A percentile compares a stretch with the other conserved stretches of the same genome.
Evolutionary conservation across 2,329 filamentous ascomycete genomes (phyloP).

Genomic region (Cercospora sp.): DNA sequence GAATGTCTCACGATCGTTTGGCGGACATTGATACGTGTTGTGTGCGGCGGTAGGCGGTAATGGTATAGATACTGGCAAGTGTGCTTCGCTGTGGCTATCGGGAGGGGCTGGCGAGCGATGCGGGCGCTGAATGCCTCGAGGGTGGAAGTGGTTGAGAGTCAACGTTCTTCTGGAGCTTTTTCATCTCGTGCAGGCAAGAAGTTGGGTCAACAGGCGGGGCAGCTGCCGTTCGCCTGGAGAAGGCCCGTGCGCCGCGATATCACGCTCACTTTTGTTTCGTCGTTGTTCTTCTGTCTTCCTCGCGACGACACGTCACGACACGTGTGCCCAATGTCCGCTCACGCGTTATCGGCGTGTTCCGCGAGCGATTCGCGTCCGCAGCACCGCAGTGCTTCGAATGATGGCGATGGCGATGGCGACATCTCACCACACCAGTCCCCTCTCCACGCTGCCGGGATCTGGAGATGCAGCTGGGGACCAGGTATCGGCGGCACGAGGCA

Average conservation of each 20-base stretch:
- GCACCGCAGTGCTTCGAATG: background rate
- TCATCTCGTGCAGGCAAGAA: background rate
- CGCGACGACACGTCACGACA: background rate
- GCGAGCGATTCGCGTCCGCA: background rate
- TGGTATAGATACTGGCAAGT: background rate
- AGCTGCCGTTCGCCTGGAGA: background rate
- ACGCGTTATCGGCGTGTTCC: background rate
- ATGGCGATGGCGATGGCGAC: background rate
- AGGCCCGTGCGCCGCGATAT: background rate
- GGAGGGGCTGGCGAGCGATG: background rate
- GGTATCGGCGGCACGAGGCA: background rate
- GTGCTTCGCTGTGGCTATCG: background rate
- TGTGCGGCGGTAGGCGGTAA: background rate
- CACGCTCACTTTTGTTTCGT: background rate
- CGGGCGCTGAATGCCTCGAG: background rate
- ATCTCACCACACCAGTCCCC: background rate
- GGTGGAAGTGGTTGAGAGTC: background rate
- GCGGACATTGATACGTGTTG: conserved; percentile 1
- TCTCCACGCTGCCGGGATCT: background rate
- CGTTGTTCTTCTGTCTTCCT: background rate
- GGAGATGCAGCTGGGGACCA: background rate
- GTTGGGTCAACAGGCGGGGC: background rate
- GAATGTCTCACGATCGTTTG: background rate
- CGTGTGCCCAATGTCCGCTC: background rate
- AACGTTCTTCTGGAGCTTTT: conserved; percentile 2